Evolutionary conservation across 1,284 basidiomycete genomes (phyloP).

Genomic region (Tylopilus orsonianus): DNA sequence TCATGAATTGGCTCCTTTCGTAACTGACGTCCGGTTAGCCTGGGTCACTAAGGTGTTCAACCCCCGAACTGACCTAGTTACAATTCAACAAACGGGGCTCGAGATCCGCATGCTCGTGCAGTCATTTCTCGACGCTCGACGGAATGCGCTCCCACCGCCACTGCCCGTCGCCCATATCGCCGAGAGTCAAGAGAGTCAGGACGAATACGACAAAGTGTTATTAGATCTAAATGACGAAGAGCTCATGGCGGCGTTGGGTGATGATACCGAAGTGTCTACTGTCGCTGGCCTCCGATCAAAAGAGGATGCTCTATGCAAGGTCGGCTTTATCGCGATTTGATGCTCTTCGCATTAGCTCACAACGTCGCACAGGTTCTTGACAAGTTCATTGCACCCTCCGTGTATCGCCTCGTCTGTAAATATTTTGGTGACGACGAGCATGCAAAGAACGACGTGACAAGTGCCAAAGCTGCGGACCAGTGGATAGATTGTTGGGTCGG

Average conservation of each 20-base stretch:
- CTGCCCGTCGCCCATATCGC: conserved; percentile 30
- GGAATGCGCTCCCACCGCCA: conserved; percentile 48
- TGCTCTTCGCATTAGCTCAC: neutral
- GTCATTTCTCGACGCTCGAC: conserved; percentile 64
- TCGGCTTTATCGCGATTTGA: conserved; percentile 22
- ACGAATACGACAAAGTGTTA: conserved; percentile 57
- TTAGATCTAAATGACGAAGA: conserved; percentile 63
- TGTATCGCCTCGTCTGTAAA: conserved; percentile 65
- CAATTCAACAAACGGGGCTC: conserved; percentile 32
- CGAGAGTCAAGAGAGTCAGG: conserved; percentile 74
- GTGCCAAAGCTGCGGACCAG: conserved; percentile 39
- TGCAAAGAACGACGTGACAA: conserved; percentile 32
- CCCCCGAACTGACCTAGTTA: conserved; percentile 39
- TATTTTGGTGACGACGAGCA: conserved; percentile 40
- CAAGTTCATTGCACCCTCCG: conserved; percentile 51
- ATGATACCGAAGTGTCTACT: conserved; percentile 28
- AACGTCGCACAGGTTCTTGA: conserved; percentile 50
- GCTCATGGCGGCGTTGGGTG: conserved; percentile 52
- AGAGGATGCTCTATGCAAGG: conserved; percentile 45
- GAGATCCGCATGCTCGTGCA: conserved; percentile 46
- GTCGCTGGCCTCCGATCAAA: conserved; percentile 36
- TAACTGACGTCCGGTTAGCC: conserved; percentile 38
- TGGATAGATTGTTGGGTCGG: conserved; percentile 81
- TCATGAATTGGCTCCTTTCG: neutral
- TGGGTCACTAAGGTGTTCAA: conserved; percentile 65